These are phyloP conservation scores for Syncephalastrum racemosum DNA, from an alignment of 371 early-diverging fungal species.

Conservation along the genomic window DNA sequence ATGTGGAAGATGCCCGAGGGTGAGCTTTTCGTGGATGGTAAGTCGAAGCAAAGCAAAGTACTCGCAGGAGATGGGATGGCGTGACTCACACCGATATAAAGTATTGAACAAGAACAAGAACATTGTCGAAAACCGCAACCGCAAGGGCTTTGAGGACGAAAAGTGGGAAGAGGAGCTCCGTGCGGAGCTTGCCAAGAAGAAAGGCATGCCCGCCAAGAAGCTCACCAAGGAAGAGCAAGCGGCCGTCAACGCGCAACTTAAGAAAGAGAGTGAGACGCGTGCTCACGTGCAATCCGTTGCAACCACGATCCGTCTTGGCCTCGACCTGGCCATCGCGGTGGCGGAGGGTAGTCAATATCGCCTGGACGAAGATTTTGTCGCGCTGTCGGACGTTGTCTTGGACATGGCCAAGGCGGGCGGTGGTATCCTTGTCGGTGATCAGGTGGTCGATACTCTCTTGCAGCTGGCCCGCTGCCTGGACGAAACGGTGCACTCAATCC, in stretches of 20 bases:
- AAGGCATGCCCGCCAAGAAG: conserved; percentile 52
- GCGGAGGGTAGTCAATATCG: conserved; percentile 59
- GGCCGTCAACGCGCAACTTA: conserved; percentile 70
- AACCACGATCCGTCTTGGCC: conserved; percentile 54
- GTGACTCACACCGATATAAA: not conserved
- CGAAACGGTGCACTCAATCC: conserved; percentile 49
- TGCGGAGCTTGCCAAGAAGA: conserved; percentile 76
- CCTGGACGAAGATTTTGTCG: conserved; percentile 41
- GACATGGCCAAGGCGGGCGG: conserved; percentile 53
- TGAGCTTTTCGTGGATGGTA: conserved; percentile 65
- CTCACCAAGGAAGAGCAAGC: conserved; percentile 83
- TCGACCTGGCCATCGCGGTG: conserved; percentile 67
- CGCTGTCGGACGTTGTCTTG: conserved; percentile 48
- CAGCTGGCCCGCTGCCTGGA: conserved; percentile 52
- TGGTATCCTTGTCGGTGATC: conserved; percentile 57
- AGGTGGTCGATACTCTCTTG: conserved; percentile 59
- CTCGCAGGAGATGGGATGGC: not conserved
- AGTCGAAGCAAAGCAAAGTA: not conserved
- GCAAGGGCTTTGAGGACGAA: conserved; percentile 66
- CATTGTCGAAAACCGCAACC: conserved; percentile 50
- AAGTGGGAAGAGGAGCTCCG: conserved; percentile 86
- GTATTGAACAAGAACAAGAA: conserved; percentile 42
- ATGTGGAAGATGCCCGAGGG: conserved; percentile 76
- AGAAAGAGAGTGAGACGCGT: conserved; percentile 77
- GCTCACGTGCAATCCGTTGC: conserved; percentile 56